Percentiles rank a stretch among this genome's conserved stretches.
Evolutionary conservation across 2,329 filamentous ascomycete species (phyloP).

Genomic region (Pseudopithomyces chartarum): DNA sequence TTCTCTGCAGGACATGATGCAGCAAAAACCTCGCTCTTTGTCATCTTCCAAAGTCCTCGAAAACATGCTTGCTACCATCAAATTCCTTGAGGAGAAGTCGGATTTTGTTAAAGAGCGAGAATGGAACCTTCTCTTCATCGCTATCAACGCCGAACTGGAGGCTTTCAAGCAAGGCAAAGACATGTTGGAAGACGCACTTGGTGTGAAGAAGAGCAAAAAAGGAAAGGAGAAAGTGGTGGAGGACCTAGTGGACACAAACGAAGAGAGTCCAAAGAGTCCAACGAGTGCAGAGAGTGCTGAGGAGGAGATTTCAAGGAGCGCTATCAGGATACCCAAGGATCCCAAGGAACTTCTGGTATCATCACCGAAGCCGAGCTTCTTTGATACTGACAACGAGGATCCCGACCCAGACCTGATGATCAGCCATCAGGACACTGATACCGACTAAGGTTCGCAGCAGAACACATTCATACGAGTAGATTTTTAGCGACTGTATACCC

Average conservation of each 20-base stretch:
- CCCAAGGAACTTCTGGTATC: slow-evolving; percentile 33
- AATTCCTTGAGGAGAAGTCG: slow-evolving; percentile 60
- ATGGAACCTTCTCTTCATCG: slow-evolving; percentile 78
- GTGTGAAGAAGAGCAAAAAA: slow-evolving; percentile 33
- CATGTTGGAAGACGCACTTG: slow-evolving; percentile 56
- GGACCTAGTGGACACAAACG: slow-evolving; percentile 22
- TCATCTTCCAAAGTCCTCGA: slow-evolving; percentile 18
- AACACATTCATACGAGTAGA: neutral
- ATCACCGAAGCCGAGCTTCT: slow-evolving; percentile 30
- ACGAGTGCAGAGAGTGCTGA: slow-evolving; percentile 18
- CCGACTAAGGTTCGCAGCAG: slow-evolving; percentile 24
- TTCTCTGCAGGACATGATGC: slow-evolving; percentile 63
- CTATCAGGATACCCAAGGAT: slow-evolving; percentile 35
- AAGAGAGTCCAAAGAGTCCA: slow-evolving; percentile 8
- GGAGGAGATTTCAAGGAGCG: slow-evolving; percentile 37
- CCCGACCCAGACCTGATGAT: slow-evolving; percentile 56
- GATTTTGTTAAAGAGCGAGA: slow-evolving; percentile 62
- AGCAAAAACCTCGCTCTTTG: slow-evolving; percentile 8
- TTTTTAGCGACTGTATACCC: neutral
- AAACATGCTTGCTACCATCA: slow-evolving; percentile 63
- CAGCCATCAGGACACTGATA: slow-evolving; percentile 51
- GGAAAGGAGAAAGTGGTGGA: slow-evolving; percentile 23
- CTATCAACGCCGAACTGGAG: slow-evolving; percentile 74
- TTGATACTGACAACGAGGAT: slow-evolving; percentile 50
- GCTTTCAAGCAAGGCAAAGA: slow-evolving; percentile 66